Evolutionary conservation across 2,329 filamentous ascomycete genomes (phyloP).

Genomic region (Colletotrichum scovillei): DNA sequence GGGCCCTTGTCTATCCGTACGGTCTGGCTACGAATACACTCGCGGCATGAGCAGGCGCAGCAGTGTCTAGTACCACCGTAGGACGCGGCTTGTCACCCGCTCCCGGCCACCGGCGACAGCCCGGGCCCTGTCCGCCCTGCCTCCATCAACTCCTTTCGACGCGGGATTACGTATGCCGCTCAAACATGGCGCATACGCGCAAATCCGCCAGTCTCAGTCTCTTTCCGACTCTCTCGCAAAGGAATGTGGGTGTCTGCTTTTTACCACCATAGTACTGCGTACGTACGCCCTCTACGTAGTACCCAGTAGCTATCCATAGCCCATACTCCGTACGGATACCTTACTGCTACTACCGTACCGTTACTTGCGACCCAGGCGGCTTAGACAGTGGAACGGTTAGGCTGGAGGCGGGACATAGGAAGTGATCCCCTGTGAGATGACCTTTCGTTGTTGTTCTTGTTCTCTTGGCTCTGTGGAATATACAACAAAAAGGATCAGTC

Average conservation of each 20-base stretch:
- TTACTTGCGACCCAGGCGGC: not conserved
- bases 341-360: not conserved
- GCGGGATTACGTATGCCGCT: conserved; percentile 33
- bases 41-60: not conserved
- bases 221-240: not conserved
- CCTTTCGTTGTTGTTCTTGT: not conserved
- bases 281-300: not conserved
- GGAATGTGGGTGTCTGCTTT: not conserved
- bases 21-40: no score
- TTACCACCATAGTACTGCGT: not conserved
- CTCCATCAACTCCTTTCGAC: conserved; percentile 8
- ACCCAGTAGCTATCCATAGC: not conserved
- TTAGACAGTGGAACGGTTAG: not conserved
- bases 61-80: not conserved
- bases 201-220: not conserved
- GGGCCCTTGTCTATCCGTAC: not conserved
- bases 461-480: not conserved
- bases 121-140: not conserved
- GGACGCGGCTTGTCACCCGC: conserved; percentile 16
- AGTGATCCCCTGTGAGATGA: not conserved
- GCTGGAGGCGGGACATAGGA: not conserved
- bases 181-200: conserved; percentile 15
- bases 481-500: not conserved
- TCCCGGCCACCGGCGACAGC: conserved; percentile 5
- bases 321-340: not conserved